Evolutionary conservation across 371 early-diverging fungal genomes (phyloP).

Genomic region (Mucor sp.): DNA sequence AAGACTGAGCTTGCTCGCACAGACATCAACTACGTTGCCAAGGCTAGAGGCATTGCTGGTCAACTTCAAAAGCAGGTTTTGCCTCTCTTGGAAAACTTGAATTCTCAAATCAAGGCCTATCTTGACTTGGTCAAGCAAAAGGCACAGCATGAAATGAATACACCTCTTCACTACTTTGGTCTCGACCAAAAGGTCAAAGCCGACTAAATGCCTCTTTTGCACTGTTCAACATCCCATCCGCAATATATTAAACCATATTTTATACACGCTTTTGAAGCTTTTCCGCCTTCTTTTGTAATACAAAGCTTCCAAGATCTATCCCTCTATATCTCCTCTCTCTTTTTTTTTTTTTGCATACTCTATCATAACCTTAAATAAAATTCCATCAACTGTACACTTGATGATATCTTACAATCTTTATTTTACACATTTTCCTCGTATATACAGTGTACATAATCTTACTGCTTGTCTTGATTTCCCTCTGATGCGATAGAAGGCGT

Average conservation of each 20-base stretch:
- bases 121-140: slow-evolving; percentile 25
- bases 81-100: slow-evolving; percentile 54
- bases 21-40: slow-evolving; percentile 51
- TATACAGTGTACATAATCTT: background rate
- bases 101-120: slow-evolving; percentile 34
- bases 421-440: background rate
- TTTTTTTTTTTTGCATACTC: background rate
- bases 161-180: slow-evolving; percentile 28
- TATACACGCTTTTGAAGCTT: background rate
- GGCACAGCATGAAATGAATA: slow-evolving; percentile 22
- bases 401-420: background rate
- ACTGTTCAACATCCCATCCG: background rate
- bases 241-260: background rate
- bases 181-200: slow-evolving; percentile 17
- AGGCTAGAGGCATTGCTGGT: slow-evolving; percentile 50
- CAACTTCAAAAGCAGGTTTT: slow-evolving; percentile 55
- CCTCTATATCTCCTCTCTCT: background rate
- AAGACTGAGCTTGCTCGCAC: slow-evolving; percentile 46
- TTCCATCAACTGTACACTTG: background rate
- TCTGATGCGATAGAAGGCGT: slow-evolving; percentile 17
- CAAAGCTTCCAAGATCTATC: background rate
- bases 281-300: background rate
- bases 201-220: slow-evolving; percentile 3
- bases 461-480: background rate
- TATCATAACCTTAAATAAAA: background rate